phyloP scores from a whole-genome alignment of 1,139 yeast genomes.

The Debaryomycetaceae sp. region DNA sequence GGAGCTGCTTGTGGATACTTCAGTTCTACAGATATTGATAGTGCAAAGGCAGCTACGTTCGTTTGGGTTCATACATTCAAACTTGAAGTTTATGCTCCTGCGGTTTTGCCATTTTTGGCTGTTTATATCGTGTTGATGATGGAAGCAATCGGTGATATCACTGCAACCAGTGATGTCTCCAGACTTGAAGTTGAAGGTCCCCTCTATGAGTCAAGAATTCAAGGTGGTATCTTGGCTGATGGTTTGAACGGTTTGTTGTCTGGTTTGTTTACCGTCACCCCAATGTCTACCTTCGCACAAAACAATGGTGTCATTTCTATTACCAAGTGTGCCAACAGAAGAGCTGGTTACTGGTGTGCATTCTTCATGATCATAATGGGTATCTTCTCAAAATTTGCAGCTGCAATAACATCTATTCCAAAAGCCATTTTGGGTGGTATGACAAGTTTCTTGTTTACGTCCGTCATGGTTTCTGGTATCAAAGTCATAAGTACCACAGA shows the following conservation, averaged over 20 bases:
- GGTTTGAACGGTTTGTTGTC: slow-evolving; percentile 69
- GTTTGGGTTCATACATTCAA: slow-evolving; percentile 85
- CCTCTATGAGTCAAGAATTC: slow-evolving; percentile 75
- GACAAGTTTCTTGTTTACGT: slow-evolving; percentile 84
- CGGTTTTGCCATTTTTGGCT: slow-evolving; percentile 78
- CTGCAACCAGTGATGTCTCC: slow-evolving; percentile 90
- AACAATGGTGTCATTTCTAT: slow-evolving; percentile 90
- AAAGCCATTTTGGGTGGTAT: slow-evolving; percentile 84
- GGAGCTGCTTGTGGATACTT: slow-evolving; percentile 91
- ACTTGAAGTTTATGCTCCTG: slow-evolving; percentile 73
- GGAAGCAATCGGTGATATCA: slow-evolving; percentile 92
- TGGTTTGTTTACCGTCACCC: slow-evolving; percentile 73
- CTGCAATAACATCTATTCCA: slow-evolving; percentile 83
- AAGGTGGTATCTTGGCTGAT: slow-evolving; percentile 89
- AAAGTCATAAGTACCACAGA: slow-evolving; percentile 72
- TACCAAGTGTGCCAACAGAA: slow-evolving; percentile 84
- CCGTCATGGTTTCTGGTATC: slow-evolving; percentile 87
- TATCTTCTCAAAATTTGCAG: slow-evolving; percentile 82
- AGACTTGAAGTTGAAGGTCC: slow-evolving; percentile 80
- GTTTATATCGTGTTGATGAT: slow-evolving; percentile 76
- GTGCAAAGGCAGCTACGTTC: slow-evolving; percentile 82
- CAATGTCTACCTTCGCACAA: slow-evolving; percentile 88
- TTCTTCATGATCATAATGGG: slow-evolving; percentile 83
- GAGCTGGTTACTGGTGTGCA: slow-evolving; percentile 88
- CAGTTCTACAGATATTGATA: slow-evolving; percentile 46